A percentile compares a stretch with the other conserved stretches of the same genome.
Conservation (phyloP, 768 basidiomycete species). For the Pleurotus tuoliensis region DNA sequence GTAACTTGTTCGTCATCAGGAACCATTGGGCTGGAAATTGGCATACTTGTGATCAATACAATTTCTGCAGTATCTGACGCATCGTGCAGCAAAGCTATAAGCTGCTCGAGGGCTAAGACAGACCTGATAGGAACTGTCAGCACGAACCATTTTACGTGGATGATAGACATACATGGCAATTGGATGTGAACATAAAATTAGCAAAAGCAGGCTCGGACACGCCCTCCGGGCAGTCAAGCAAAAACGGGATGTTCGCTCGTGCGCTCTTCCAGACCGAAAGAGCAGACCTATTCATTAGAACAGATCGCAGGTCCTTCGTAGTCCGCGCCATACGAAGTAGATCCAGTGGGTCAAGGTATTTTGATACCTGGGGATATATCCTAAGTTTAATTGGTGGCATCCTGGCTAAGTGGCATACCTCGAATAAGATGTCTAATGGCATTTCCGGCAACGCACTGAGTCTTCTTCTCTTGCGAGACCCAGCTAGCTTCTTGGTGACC, state of each 20-base stretch:
- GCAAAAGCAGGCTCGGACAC: not conserved
- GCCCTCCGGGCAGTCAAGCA: constrained; percentile 4
- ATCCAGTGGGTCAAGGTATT: not conserved
- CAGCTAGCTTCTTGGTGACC: not conserved
- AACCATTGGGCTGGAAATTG: no score
- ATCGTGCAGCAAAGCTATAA: not conserved
- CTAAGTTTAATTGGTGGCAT: no score
- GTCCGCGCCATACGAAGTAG: constrained; percentile 6
- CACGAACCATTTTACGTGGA: not conserved
- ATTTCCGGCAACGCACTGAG: constrained; percentile 9
- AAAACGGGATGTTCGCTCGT: not conserved
- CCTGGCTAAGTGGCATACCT: not conserved
- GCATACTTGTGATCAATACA: constrained; percentile 2
- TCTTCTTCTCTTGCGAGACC: constrained; percentile 4
- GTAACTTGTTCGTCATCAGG: no score
- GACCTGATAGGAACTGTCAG: not conserved
- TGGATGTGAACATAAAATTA: constrained; percentile 1
- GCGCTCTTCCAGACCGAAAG: constrained; percentile 5
- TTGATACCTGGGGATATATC: not conserved
- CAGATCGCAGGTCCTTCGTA: not conserved
- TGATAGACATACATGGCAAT: constrained; percentile 1
- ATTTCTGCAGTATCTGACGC: not conserved
- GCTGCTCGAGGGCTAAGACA: constrained; percentile 7
- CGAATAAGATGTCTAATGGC: constrained; percentile 12
- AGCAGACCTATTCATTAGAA: constrained; percentile 2